phyloP scores from a whole-genome alignment of 495 filamentous ascomycete genomes.

The Ramalina peruviana region DNA sequence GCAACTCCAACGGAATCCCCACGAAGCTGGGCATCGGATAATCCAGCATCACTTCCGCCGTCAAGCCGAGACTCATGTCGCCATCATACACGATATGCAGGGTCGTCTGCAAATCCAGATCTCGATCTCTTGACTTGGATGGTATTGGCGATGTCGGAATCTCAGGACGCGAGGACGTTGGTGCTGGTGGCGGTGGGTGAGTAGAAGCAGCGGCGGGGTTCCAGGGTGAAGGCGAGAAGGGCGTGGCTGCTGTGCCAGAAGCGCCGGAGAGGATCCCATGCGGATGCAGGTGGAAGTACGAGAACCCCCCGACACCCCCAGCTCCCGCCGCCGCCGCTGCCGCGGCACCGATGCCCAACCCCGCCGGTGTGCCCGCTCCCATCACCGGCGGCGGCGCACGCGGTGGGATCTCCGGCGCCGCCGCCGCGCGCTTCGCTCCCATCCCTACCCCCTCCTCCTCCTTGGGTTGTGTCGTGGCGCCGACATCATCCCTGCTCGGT shows the following conservation, averaged over 20 bases:
- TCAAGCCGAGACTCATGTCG: slow-evolving; percentile 71
- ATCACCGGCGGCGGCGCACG: too few species aligned
- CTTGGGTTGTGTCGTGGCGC: too few species aligned
- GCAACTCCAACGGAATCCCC: slow-evolving; percentile 76
- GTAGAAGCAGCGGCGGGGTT: neutral
- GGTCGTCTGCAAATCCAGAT: slow-evolving; percentile 66
- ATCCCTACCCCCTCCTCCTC: neutral
- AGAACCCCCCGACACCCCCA: slow-evolving; percentile 82
- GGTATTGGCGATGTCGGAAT: neutral
- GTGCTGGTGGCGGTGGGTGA: slow-evolving; percentile 27
- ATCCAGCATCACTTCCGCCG: slow-evolving; percentile 87
- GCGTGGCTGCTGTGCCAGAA: slow-evolving; percentile 58
- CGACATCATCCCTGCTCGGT: too few species aligned
- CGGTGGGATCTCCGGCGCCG: too few species aligned
- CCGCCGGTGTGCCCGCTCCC: too few species aligned
- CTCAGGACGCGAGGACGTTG: slow-evolving; percentile 16
- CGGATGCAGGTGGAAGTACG: slow-evolving; percentile 72
- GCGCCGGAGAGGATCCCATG: slow-evolving; percentile 51
- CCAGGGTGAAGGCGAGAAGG: neutral
- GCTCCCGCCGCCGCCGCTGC: too few species aligned
- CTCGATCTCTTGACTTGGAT: neutral
- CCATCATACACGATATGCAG: slow-evolving; percentile 80
- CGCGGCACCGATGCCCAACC: slow-evolving; percentile 22
- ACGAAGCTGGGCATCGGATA: slow-evolving; percentile 97
- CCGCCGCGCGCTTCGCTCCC: too few species aligned